Percentiles rank a stretch among this genome's conserved stretches.
Conservation (phyloP, 768 basidiomycete genomes). For the Lyophyllum shimeji region DNA sequence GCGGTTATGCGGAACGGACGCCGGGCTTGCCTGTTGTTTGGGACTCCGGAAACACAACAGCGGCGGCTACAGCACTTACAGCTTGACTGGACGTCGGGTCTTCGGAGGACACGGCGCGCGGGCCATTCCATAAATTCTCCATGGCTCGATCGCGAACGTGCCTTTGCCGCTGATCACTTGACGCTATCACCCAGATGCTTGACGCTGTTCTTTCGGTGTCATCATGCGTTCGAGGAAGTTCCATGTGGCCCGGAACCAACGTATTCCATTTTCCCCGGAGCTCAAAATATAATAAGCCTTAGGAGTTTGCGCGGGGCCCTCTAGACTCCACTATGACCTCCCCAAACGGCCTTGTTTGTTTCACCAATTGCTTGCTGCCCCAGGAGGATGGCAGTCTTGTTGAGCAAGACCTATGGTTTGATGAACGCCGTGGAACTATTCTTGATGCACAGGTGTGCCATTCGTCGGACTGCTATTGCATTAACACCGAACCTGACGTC, state of each 20-base stretch:
- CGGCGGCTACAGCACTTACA: not conserved
- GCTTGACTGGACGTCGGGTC: not conserved
- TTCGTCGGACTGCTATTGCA: not conserved
- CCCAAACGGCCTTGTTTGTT: conserved; percentile 72
- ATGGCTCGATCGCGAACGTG: conserved; percentile 5
- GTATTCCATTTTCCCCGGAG: conserved; percentile 12
- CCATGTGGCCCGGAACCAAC: conserved; percentile 17
- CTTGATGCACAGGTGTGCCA: conserved; percentile 67
- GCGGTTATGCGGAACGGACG: not conserved
- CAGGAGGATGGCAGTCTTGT: conserved; percentile 77
- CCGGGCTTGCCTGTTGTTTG: not conserved
- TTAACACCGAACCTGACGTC: conserved; percentile 11
- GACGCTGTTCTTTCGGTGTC: not conserved
- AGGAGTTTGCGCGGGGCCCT: not conserved
- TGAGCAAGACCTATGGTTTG: conserved; percentile 80
- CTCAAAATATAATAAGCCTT: conserved; percentile 5
- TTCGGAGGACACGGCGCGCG: not conserved
- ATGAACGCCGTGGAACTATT: conserved; percentile 70
- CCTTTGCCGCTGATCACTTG: not conserved
- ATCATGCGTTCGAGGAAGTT: conserved; percentile 10
- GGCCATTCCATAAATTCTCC: conserved; percentile 3
- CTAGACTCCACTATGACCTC: conserved; percentile 35
- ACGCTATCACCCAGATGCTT: not conserved
- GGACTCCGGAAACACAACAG: not conserved
- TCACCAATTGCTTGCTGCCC: conserved; percentile 83